Conservation (phyloP, 257 asterid genomes). For the Solanum chilense region DNA sequence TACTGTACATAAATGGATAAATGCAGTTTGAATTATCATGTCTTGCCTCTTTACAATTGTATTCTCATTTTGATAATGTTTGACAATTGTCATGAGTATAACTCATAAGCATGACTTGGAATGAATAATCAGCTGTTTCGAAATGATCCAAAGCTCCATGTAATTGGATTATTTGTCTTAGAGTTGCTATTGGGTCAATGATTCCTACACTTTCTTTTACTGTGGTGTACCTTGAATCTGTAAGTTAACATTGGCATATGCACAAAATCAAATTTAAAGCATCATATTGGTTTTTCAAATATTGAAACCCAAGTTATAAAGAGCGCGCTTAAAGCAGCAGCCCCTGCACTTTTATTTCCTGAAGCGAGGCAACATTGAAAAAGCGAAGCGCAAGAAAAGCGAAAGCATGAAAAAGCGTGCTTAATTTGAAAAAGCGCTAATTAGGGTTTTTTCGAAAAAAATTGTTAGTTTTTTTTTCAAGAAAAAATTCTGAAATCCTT, state of each 20-base stretch:
- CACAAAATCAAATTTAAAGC: not conserved
- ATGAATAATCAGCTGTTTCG: not conserved
- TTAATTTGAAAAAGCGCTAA: too few relatives aligned
- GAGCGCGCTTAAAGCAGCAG: too few relatives aligned
- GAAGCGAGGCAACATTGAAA: too few relatives aligned
- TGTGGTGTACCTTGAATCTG: not conserved
- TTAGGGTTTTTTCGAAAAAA: too few relatives aligned
- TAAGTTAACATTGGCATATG: not conserved
- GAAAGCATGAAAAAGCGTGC: too few relatives aligned
- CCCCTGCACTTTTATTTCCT: too few relatives aligned
- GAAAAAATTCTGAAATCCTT: too few relatives aligned
- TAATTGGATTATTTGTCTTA: not conserved
- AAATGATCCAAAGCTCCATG: not conserved
- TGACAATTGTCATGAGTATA: not conserved
- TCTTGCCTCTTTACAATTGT: not conserved
- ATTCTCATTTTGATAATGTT: not conserved
- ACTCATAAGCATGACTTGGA: not conserved
- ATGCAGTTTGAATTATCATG: not conserved
- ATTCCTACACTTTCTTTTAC: not conserved
- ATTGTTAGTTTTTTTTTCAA: too few relatives aligned
- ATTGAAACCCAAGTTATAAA: not conserved
- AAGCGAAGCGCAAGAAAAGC: too few relatives aligned
- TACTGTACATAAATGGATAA: not conserved
- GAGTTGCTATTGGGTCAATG: not conserved
- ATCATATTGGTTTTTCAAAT: not conserved